A percentile compares a stretch with the other conserved stretches of the same genome.
Evolutionary conservation across 305 asterid species (phyloP).

Genomic region (Fraxinus greggii): DNA sequence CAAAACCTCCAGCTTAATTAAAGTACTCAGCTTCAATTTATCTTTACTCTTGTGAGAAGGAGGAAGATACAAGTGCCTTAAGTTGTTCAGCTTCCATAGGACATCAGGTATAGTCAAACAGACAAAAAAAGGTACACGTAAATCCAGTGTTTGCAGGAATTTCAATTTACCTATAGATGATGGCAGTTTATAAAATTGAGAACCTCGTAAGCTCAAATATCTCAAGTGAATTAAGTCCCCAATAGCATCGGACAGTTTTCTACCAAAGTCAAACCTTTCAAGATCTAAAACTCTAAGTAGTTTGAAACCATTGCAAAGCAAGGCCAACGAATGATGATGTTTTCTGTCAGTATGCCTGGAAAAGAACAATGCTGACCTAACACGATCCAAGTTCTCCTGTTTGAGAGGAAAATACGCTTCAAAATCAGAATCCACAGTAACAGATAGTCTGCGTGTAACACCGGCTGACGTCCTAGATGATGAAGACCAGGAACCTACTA

Average conservation of each 20-base stretch:
- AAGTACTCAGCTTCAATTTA: conserved; percentile 23
- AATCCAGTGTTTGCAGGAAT: conserved; percentile 36
- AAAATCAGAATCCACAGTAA: conserved; percentile 16
- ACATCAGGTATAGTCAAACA: conserved; percentile 30
- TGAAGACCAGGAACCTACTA: not conserved
- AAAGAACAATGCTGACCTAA: conserved; percentile 28
- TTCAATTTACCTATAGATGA: conserved; percentile 29
- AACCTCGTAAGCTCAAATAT: conserved; percentile 30
- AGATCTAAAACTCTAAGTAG: conserved; percentile 32
- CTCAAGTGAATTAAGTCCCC: conserved; percentile 33
- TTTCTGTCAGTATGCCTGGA: conserved; percentile 8
- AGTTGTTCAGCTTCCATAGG: conserved; percentile 27
- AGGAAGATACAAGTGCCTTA: conserved; percentile 29
- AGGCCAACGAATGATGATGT: conserved; percentile 5
- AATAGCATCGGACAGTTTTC: conserved; percentile 24
- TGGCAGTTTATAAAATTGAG: conserved; percentile 27
- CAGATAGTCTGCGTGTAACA: conserved; percentile 23
- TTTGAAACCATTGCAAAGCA: conserved; percentile 26
- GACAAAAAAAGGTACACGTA: conserved; percentile 14
- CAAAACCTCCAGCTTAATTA: conserved; percentile 31
- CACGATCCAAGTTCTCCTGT: conserved; percentile 20
- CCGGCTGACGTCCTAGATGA: conserved; percentile 19
- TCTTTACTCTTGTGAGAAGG: conserved; percentile 23
- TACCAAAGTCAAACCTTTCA: conserved; percentile 26
- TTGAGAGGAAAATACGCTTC: conserved; percentile 27